Evolutionary conservation across 2,329 filamentous ascomycete genomes (phyloP).

Genomic region (Proliferodiscus dingleyae): DNA sequence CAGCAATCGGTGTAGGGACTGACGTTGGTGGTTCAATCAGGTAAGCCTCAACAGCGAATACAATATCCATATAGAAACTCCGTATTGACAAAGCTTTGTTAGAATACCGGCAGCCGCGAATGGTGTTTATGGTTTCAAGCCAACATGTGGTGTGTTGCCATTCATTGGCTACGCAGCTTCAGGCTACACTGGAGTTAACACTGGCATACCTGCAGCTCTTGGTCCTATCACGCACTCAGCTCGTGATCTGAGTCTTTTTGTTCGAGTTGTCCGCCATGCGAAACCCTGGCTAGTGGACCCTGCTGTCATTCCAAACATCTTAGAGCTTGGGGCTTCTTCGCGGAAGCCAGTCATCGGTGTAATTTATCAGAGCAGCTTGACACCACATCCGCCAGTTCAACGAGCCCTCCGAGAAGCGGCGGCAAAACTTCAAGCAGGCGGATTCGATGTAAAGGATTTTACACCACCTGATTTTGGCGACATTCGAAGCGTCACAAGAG

Average conservation of each 20-base stretch:
- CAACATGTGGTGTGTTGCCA: slow-evolving; percentile 29
- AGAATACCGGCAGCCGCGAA: slow-evolving; percentile 30
- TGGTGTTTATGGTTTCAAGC: slow-evolving; percentile 31
- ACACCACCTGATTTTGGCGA: slow-evolving; percentile 30
- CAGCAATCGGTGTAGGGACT: slow-evolving; percentile 76
- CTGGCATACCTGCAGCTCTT: slow-evolving; percentile 80
- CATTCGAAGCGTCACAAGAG: slow-evolving; percentile 29
- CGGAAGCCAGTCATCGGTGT: slow-evolving; percentile 31
- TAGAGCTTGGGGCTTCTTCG: slow-evolving; percentile 10
- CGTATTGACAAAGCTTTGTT: slow-evolving; percentile 80
- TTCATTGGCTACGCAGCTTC: slow-evolving; percentile 30
- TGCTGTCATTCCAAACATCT: slow-evolving; percentile 18
- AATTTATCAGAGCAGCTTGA: slow-evolving; percentile 27
- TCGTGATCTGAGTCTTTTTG: slow-evolving; percentile 77
- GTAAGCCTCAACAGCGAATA: slow-evolving; percentile 51
- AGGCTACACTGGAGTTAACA: slow-evolving; percentile 45
- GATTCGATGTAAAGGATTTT: slow-evolving; percentile 31
- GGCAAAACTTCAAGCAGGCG: slow-evolving; percentile 25
- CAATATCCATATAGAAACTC: slow-evolving; percentile 64
- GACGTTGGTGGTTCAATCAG: slow-evolving; percentile 87
- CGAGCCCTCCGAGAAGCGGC: slow-evolving; percentile 28
- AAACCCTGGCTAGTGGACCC: slow-evolving; percentile 62
- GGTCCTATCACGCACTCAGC: slow-evolving; percentile 84
- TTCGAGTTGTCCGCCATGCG: slow-evolving; percentile 67
- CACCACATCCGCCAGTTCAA: slow-evolving; percentile 30